Evolutionary conservation across 2,329 filamentous ascomycete genomes (phyloP).

Genomic region (Penicillium sp.): DNA sequence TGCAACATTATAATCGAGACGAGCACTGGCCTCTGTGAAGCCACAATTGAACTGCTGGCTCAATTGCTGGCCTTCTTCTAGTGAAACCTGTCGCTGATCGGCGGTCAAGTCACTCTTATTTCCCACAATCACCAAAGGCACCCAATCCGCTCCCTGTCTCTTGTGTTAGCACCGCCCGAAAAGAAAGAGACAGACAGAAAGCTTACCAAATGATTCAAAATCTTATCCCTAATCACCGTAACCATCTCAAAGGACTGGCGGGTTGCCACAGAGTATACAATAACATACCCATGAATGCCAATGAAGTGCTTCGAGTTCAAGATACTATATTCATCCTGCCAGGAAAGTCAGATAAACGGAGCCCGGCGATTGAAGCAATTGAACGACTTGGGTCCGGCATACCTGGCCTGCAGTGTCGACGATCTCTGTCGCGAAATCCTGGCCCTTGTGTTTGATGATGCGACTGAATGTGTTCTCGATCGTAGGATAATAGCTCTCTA

Average conservation of each 20-base stretch:
- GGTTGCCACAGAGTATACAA: constrained; percentile 95
- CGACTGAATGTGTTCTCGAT: constrained; percentile 99
- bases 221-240: constrained; percentile 92
- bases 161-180: constrained; percentile 11
- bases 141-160: constrained; percentile 76
- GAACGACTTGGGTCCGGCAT: constrained; percentile 26
- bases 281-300: constrained; percentile 97
- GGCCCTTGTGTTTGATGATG: constrained; percentile 84
- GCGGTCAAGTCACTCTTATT: constrained; percentile 95
- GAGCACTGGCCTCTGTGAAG: constrained; percentile 90
- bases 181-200: constrained; percentile 6
- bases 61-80: constrained; percentile 79
- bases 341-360: constrained; percentile 1
- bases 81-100: constrained; percentile 85
- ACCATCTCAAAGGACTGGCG: constrained; percentile 97
- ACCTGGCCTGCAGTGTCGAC: constrained; percentile 97
- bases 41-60: constrained; percentile 85
- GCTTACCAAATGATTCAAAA: constrained; percentile 85
- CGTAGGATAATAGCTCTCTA: constrained; percentile 98
- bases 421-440: constrained; percentile 94
- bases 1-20: constrained; percentile 89
- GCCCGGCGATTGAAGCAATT: constrained; percentile 16
- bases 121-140: constrained; percentile 90
- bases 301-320: constrained; percentile 99
- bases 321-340: constrained; percentile 94